These are phyloP conservation scores for Lichina pygmaea DNA, from an alignment of 495 filamentous ascomycete genomes.

Conservation along the genomic window DNA sequence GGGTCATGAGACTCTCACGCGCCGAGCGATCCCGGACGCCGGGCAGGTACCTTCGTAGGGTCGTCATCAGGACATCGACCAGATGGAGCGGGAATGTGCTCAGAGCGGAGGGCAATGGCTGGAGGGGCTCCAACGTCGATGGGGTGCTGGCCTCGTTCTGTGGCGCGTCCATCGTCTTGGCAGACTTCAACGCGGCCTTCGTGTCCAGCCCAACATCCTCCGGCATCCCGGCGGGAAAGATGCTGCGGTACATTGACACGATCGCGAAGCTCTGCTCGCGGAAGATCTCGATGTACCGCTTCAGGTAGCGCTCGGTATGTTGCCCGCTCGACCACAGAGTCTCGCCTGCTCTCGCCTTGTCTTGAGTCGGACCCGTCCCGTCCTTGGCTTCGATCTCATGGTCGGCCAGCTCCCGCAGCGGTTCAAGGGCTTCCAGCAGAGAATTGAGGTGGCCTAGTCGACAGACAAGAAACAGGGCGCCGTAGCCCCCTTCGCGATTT, in stretches of 20 bases:
- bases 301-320: conserved; percentile 83
- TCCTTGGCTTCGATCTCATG: conserved; percentile 37
- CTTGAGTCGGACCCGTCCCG: conserved; percentile 7
- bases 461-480: conserved; percentile 69
- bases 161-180: conserved; percentile 7
- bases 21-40: conserved; percentile 57
- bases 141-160: conserved; percentile 3
- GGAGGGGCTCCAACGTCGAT: conserved; percentile 25
- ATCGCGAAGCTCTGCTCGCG: conserved; percentile 94
- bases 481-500: conserved; percentile 26
- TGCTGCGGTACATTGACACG: conserved; percentile 70
- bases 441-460: conserved; percentile 51
- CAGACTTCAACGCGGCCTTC: conserved; percentile 8
- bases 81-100: conserved; percentile 68
- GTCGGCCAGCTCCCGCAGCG: conserved; percentile 67
- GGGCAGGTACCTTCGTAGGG: conserved; percentile 52
- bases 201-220: conserved; percentile 1
- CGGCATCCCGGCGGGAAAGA: conserved; percentile 33
- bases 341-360: conserved; percentile 2
- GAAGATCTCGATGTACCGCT: conserved; percentile 92
- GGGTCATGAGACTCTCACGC: conserved; percentile 68
- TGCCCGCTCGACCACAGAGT: conserved; percentile 45
- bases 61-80: conserved; percentile 56
- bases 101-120: conserved; percentile 46
- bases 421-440: conserved; percentile 64